Percentiles rank a stretch among this genome's conserved stretches.
Conservation (phyloP, 1,284 basidiomycete genomes). For the Sporisorium reilianum region DNA sequence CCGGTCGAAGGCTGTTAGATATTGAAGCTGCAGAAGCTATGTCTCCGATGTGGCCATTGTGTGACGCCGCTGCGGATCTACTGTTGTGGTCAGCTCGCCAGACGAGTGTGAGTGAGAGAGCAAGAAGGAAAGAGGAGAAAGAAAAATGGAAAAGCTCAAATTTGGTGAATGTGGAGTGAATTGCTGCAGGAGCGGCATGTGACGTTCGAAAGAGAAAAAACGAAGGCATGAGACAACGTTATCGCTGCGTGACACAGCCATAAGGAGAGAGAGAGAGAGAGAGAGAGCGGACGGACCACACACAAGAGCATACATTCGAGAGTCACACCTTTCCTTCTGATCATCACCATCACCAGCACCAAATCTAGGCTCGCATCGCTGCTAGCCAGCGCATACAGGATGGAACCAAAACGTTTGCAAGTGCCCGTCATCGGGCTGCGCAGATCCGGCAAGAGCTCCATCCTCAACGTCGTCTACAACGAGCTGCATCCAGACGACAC, state of each 20-base stretch:
- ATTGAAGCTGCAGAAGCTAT: not conserved
- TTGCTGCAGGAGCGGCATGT: not conserved
- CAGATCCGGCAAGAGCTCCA: constrained; percentile 87
- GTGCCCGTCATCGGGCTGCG: constrained; percentile 50
- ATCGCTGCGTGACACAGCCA: not conserved
- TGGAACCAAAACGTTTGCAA: constrained; percentile 42
- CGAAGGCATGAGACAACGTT: constrained; percentile 14
- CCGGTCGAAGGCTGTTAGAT: not conserved
- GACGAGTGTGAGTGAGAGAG: not conserved
- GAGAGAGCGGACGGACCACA: constrained; percentile 15
- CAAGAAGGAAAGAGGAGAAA: constrained; percentile 9
- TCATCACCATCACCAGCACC: constrained; percentile 5
- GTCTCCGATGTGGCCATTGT: not conserved
- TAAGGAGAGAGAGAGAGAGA: not conserved
- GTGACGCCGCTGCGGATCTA: not conserved
- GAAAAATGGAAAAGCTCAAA: not conserved
- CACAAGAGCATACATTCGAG: not conserved
- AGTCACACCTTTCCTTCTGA: not conserved
- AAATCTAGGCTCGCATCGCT: not conserved
- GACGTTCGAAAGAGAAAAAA: not conserved
- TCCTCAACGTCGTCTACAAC: constrained; percentile 90
- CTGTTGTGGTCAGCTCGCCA: not conserved
- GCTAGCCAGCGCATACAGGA: constrained; percentile 4
- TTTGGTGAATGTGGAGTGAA: constrained; percentile 14
- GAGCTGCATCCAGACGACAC: constrained; percentile 85